Evolutionary conservation across 1,139 yeast genomes (phyloP).

Genomic region (Arxiozyma heterogenica): DNA sequence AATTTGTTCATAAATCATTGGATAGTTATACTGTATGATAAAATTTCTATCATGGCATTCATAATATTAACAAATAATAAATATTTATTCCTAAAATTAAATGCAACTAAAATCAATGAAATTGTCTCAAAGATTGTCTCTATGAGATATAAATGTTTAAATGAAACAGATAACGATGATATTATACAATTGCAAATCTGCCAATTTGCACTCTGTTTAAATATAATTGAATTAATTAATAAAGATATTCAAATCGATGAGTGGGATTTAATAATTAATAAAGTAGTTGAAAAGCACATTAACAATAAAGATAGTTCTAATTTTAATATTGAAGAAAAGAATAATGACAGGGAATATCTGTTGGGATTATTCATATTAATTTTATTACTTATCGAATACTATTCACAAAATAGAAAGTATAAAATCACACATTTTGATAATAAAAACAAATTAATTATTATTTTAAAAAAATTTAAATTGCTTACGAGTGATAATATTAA

Average conservation of each 20-base stretch:
- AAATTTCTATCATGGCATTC: neutral
- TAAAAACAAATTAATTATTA: neutral
- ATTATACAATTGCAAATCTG: conserved; percentile 1
- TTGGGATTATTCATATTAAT: neutral
- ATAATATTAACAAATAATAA: neutral
- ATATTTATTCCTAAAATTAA: neutral
- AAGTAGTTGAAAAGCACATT: neutral
- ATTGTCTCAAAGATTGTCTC: neutral
- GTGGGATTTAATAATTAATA: neutral
- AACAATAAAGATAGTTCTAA: neutral
- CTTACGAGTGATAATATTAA: neutral
- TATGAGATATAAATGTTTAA: neutral
- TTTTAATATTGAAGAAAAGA: neutral
- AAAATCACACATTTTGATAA: neutral
- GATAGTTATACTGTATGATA: neutral
- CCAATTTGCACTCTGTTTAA: conserved; percentile 3
- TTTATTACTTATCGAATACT: neutral
- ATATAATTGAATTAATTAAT: neutral
- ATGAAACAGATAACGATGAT: neutral
- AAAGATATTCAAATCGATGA: neutral
- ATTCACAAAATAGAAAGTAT: neutral
- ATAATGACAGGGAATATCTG: neutral
- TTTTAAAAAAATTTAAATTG: neutral
- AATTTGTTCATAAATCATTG: neutral
- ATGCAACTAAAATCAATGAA: neutral